Conservation (phyloP, 306 rosid genomes). For the Rosa multiflora region DNA sequence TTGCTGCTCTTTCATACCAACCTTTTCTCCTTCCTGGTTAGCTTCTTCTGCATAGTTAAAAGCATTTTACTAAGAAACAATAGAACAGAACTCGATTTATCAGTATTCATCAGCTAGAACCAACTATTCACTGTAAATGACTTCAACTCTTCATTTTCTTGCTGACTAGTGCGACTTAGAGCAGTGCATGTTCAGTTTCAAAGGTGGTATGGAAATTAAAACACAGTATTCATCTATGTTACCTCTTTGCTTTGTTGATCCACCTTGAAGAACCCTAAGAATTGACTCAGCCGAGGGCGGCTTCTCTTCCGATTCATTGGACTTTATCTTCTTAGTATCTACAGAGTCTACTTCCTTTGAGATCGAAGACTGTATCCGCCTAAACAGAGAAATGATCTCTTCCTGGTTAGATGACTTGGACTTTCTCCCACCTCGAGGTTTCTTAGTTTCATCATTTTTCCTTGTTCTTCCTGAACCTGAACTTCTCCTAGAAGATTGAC, state of each 20-base stretch:
- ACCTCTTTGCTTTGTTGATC: conserved; percentile 41
- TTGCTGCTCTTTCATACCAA: conserved; percentile 17
- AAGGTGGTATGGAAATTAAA: neutral
- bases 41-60: conserved; percentile 29
- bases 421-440: conserved; percentile 19
- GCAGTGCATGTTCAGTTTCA: neutral
- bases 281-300: conserved; percentile 33
- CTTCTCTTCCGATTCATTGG: conserved; percentile 24
- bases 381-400: conserved; percentile 53
- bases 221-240: neutral
- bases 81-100: neutral
- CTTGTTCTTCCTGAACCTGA: conserved; percentile 22
- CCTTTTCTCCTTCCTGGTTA: conserved; percentile 18
- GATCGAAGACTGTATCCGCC: conserved; percentile 50
- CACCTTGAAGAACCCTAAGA: conserved; percentile 37
- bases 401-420: conserved; percentile 39
- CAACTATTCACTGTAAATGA: neutral
- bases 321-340: conserved; percentile 16
- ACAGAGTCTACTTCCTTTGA: conserved; percentile 26
- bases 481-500: conserved; percentile 31
- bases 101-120: neutral
- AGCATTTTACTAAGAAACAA: conserved; percentile 9
- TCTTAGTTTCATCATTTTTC: conserved; percentile 26
- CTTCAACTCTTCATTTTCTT: neutral
- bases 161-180: neutral